Conservation (phyloP, 1,139 yeast species). For the Zygotorulaspora mrakii region DNA sequence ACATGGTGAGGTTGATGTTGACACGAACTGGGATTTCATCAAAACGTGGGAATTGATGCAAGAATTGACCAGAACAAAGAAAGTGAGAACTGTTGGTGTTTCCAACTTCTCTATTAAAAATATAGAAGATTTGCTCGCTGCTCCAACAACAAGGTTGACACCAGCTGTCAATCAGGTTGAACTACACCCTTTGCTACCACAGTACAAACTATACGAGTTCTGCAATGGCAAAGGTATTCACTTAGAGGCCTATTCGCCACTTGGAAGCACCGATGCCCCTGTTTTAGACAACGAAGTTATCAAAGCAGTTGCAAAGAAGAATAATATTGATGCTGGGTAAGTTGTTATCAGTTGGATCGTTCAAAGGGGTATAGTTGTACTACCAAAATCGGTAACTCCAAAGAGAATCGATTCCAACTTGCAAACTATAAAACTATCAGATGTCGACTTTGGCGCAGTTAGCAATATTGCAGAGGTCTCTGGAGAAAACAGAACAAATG, state of each 20-base stretch:
- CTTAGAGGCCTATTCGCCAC: conserved; percentile 75
- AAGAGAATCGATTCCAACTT: conserved; percentile 59
- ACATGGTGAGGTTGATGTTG: conserved; percentile 44
- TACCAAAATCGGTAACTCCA: conserved; percentile 69
- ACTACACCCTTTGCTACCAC: conserved; percentile 72
- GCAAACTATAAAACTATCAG: conserved; percentile 47
- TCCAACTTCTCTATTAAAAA: conserved; percentile 63
- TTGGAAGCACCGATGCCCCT: conserved; percentile 69
- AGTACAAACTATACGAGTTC: conserved; percentile 55
- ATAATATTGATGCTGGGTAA: conserved; percentile 55
- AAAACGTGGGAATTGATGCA: conserved; percentile 73
- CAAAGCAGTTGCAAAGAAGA: conserved; percentile 50
- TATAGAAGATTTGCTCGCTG: conserved; percentile 50
- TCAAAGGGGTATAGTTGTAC: conserved; percentile 62
- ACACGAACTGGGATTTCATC: conserved; percentile 51
- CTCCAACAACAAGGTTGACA: conserved; percentile 48
- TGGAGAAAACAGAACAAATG: conserved; percentile 50
- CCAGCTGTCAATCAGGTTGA: conserved; percentile 78
- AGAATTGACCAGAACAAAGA: conserved; percentile 53
- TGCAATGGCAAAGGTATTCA: conserved; percentile 53
- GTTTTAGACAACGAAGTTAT: conserved; percentile 51
- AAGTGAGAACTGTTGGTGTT: conserved; percentile 71
- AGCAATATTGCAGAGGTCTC: conserved; percentile 44
- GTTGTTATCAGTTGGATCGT: conserved; percentile 70
- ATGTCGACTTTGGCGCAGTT: conserved; percentile 53